These are phyloP conservation scores for Silybum marianum DNA, from an alignment of 129 eudicot genomes.

Conservation along the genomic window DNA sequence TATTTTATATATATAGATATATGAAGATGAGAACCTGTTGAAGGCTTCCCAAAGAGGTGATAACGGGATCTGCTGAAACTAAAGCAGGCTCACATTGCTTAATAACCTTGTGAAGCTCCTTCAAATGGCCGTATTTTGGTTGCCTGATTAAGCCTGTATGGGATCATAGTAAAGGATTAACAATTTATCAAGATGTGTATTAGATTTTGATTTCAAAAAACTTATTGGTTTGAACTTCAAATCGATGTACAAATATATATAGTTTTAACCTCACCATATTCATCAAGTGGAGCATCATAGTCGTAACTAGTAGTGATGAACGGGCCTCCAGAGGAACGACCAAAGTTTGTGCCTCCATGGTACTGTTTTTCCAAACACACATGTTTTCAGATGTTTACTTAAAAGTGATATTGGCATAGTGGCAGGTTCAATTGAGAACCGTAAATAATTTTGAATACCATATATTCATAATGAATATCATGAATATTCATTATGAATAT, in stretches of 20 bases:
- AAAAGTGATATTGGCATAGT: background rate
- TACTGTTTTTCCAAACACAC: slow-evolving; percentile 54
- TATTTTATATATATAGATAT: background rate
- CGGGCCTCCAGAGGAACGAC: slow-evolving; percentile 97
- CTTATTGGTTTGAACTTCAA: slow-evolving; percentile 7
- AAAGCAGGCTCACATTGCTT: slow-evolving; percentile 83
- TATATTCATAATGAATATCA: background rate
- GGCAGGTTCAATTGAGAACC: background rate
- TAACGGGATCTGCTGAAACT: slow-evolving; percentile 63
- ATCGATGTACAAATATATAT: background rate
- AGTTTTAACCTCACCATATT: slow-evolving; percentile 63
- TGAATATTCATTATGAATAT: background rate
- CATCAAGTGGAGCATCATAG: slow-evolving; percentile 99
- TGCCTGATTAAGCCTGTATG: slow-evolving; percentile 73
- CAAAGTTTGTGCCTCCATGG: slow-evolving; percentile 97
- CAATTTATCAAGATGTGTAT: background rate
- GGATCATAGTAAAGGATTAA: slow-evolving; percentile 15
- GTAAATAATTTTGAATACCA: background rate
- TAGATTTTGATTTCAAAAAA: background rate
- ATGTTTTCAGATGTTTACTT: slow-evolving; percentile 8
- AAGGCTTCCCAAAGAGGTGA: slow-evolving; percentile 69
- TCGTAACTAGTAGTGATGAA: slow-evolving; percentile 96
- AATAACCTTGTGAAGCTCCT: slow-evolving; percentile 83
- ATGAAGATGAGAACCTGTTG: slow-evolving; percentile 68
- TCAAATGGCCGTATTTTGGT: slow-evolving; percentile 86